Conservation (phyloP, 2,329 filamentous ascomycete species). For the Colletotrichum acutatum region DNA sequence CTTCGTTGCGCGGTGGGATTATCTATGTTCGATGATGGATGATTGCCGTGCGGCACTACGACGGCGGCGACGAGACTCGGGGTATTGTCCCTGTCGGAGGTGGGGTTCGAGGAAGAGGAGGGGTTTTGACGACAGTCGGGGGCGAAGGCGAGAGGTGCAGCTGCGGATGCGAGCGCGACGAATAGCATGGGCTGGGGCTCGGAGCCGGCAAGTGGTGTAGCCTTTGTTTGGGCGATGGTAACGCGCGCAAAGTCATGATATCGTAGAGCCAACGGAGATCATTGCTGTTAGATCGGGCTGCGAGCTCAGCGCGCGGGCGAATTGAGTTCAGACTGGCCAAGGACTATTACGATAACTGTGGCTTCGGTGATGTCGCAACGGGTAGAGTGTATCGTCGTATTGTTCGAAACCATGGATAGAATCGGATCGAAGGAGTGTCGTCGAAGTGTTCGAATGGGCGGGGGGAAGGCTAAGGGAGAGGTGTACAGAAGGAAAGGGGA, state of each 20-base stretch:
- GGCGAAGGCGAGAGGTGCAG: slow-evolving; percentile 28
- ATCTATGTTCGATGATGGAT: not conserved
- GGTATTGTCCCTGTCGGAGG: slow-evolving; percentile 26
- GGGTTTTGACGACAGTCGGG: slow-evolving; percentile 20
- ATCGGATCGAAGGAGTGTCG: not conserved
- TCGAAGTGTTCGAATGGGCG: not conserved
- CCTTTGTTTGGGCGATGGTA: slow-evolving; percentile 46
- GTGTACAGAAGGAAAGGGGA: not conserved
- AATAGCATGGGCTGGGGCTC: slow-evolving; percentile 29
- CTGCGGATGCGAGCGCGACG: slow-evolving; percentile 30
- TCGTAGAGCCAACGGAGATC: slow-evolving; percentile 46
- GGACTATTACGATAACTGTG: not conserved
- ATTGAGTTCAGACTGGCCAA: not conserved
- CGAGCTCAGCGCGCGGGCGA: slow-evolving; percentile 19
- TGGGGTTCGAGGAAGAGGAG: slow-evolving; percentile 33
- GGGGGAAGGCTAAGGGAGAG: not conserved
- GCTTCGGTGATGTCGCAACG: not conserved
- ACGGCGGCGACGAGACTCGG: slow-evolving; percentile 22
- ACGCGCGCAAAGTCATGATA: slow-evolving; percentile 57
- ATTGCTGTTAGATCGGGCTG: slow-evolving; percentile 41
- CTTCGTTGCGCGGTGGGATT: slow-evolving; percentile 33
- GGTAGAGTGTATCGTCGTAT: not conserved
- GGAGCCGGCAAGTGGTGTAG: slow-evolving; percentile 26
- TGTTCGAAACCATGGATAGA: not conserved
- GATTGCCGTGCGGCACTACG: not conserved